Evolutionary conservation across 345 rosid species (phyloP), one percentile per base, ranked within the genome.

Genomic region (Noccaea bulbosa): DNA sequence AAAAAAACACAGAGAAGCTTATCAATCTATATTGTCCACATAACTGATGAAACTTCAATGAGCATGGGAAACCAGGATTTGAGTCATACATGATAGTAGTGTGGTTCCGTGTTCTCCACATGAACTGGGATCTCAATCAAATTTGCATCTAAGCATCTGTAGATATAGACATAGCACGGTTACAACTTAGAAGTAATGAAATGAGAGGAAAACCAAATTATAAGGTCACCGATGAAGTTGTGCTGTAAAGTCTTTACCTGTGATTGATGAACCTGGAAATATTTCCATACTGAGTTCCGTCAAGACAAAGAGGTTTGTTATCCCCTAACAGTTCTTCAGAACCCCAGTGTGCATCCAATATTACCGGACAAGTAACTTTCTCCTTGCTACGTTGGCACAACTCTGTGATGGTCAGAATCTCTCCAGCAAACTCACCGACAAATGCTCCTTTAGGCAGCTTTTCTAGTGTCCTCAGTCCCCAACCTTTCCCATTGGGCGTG

Each of bases 261-360:
- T 92, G 98, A 79, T 88, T 92, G 54, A 92, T 83, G 66, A 90
- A 92, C 82, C 98, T 83, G 15, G 96, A 90, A 70, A 87, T 86
- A 74, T 92, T 92, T 70, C 98, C 98, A 79, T 83, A 82, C 32
- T 48, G 75, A 1, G 86, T 80, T 11, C 91, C 95, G 14, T 92
- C 98, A 78, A 93, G 76, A 80, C 93, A 88, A 33, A 93, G 88
- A n/a, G 92, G 89, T 74, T 90, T 83, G 69, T 82, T 81, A 77
- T 81, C 93, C 57, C 77, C 81, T 27, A 80, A 69, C 50, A 60
- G 61, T 71, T 74, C 74, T 62, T 80, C 82, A 56, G 92, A 77
- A 17, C 83, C 96, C 97, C 98, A 93, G 62, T 84, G 84, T 11
- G 98, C 96, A 81, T 93, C 98, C 54, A 93, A 83, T 49, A 83